These are phyloP conservation scores for Pisolithus sp. DNA, from an alignment of 768 basidiomycete genomes.

Conservation along the genomic window DNA sequence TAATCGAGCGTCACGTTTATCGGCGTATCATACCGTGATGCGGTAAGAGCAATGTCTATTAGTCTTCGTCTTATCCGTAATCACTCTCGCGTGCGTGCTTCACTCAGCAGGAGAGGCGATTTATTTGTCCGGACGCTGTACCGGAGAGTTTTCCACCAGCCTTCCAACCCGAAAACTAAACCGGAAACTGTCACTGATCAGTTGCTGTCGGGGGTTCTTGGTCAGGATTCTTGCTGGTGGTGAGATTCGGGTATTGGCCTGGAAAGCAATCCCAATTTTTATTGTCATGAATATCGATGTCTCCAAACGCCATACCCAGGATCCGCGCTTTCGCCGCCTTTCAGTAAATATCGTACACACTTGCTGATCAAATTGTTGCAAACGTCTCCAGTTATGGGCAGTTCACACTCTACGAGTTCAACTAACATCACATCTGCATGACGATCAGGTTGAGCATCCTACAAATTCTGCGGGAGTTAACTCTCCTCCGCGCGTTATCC, in stretches of 20 bases:
- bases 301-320: background rate
- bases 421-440: background rate
- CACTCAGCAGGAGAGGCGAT: background rate
- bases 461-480: too few relatives aligned
- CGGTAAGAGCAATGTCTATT: too few relatives aligned
- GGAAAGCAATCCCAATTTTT: background rate
- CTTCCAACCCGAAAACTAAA: too few relatives aligned
- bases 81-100: too few relatives aligned
- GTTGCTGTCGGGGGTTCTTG: background rate
- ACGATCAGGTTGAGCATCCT: background rate
- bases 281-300: constrained; percentile 2
- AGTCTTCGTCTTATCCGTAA: too few relatives aligned
- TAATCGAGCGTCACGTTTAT: too few relatives aligned
- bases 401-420: background rate
- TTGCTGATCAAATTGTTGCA: background rate
- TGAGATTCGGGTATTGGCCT: background rate
- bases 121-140: background rate
- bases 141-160: background rate
- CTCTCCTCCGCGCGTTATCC: too few relatives aligned
- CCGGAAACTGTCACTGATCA: background rate
- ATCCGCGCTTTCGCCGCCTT: background rate
- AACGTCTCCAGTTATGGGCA: too few relatives aligned
- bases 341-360: background rate
- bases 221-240: background rate
- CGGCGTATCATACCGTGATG: too few relatives aligned